Conservation (phyloP, 2,329 filamentous ascomycete genomes). For the Thielaviopsis populi region DNA sequence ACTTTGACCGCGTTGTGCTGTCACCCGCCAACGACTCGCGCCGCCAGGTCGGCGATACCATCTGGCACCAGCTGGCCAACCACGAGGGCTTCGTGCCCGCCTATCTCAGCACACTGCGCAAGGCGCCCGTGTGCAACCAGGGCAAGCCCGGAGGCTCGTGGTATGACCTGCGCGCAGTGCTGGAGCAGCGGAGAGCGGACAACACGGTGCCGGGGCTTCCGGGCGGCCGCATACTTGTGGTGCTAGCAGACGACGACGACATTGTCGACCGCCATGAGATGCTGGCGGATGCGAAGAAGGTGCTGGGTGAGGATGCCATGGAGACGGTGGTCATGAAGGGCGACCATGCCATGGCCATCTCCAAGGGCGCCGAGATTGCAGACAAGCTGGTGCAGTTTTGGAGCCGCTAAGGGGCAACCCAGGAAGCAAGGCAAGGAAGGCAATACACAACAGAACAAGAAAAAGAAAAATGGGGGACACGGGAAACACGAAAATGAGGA, state of each 20-base stretch:
- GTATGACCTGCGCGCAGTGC: conserved; percentile 37
- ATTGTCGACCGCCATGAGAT: conserved; percentile 53
- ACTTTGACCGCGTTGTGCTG: conserved; percentile 35
- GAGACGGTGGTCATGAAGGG: conserved; percentile 42
- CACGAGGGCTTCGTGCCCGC: conserved; percentile 54
- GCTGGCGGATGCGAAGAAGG: conserved; percentile 41
- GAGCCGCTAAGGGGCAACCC: neutral
- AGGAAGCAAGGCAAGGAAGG: neutral
- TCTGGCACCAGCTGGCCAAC: conserved; percentile 52
- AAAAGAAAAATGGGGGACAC: neutral
- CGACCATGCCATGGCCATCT: conserved; percentile 57
- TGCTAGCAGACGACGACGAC: conserved; percentile 51
- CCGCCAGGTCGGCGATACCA: conserved; percentile 42
- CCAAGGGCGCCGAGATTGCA: conserved; percentile 43
- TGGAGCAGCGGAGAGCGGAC: conserved; percentile 28
- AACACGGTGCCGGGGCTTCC: conserved; percentile 23
- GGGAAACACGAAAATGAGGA: neutral
- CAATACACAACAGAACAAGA: neutral
- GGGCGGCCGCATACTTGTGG: conserved; percentile 42
- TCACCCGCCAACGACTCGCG: conserved; percentile 36
- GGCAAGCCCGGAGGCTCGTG: conserved; percentile 39
- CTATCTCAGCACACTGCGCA: conserved; percentile 55
- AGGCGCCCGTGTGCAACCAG: conserved; percentile 54
- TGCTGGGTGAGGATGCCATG: conserved; percentile 42
- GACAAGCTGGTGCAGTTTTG: conserved; percentile 20